These are phyloP conservation scores for Pelargonium citronellum DNA, from an alignment of 441 rosid genomes.

Conservation along the genomic window DNA sequence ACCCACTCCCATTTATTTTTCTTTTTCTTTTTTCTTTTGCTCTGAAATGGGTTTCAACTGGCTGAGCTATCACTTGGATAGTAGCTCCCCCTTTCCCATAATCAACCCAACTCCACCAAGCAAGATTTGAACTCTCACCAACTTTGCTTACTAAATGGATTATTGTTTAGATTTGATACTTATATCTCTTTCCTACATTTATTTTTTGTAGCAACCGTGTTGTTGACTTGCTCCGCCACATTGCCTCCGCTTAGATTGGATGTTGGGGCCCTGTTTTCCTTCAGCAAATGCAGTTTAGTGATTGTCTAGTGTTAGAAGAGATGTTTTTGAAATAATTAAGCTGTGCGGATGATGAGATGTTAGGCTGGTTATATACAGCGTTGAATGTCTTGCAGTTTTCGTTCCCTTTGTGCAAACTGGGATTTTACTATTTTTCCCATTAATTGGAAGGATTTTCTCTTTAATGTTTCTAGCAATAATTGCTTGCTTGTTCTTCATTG, in stretches of 20 bases:
- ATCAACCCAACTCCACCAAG: too few species aligned
- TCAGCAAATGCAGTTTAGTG: not conserved
- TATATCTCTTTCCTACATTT: not conserved
- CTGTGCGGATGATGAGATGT: not conserved
- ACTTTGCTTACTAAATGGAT: not conserved
- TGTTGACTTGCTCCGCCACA: constrained; percentile 14
- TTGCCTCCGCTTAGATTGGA: not conserved
- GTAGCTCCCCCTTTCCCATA: too few species aligned
- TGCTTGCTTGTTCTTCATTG: too few species aligned
- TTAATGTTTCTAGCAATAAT: too few species aligned
- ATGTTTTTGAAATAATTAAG: not conserved
- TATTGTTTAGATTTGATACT: not conserved
- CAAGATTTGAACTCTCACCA: too few species aligned
- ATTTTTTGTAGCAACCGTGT: constrained; percentile 15
- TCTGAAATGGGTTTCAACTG: too few species aligned
- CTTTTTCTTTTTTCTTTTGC: too few species aligned
- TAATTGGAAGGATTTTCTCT: too few species aligned
- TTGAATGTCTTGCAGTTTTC: not conserved
- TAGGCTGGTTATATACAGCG: not conserved
- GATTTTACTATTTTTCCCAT: not conserved
- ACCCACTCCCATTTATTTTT: too few species aligned
- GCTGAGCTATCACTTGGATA: too few species aligned
- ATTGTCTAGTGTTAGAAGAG: not conserved
- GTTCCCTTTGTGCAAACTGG: not conserved
- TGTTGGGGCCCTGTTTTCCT: not conserved